Evolutionary conservation across 495 filamentous ascomycete species (phyloP), one percentile per base, ranked within the genome.

Genomic region (Penicillium verhagenii): DNA sequence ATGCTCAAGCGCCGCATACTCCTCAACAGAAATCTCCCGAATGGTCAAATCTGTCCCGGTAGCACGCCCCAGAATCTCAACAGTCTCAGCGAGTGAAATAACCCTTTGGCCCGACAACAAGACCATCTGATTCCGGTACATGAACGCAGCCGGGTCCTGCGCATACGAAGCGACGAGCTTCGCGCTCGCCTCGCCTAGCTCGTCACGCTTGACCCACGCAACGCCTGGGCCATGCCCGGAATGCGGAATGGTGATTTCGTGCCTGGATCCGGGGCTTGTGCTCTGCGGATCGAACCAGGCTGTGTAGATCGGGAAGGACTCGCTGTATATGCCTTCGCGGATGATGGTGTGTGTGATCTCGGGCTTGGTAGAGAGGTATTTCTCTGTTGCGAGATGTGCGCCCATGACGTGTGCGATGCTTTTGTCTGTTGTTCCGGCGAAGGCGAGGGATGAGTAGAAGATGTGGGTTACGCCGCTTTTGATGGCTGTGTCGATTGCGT

Each of bases 221-320:
- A 82, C 64, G 0, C 79, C 80, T 0, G 73, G 70, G 0, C 72
- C 76, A 0, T 45, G 42, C 2, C 79, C 80, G 18, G 74, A 61
- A 52, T 82, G 79, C 29, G 79, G 79, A 49, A 84, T 78, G 1
- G 63, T 63, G 7, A 84, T 72, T 55, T 81, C 75, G 9, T 62
- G n/a, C n/a, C n/a, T n/a, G n/a, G n/a, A n/a, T n/a, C n/a, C n/a
- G n/a, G n/a, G n/a, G n/a, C n/a, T n/a, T n/a, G n/a, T n/a, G n/a
- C n/a, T 31, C 1, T 45, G 28, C 0, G 72, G 62, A 42, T 81
- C 72, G 56, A 83, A 84, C 67, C 85, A 86, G 0, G 81, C 79
- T 1, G 85, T 82, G 64, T 91, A 90, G 54, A 89, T 76, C 11
- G 85, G 85, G 73, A 81, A 88, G 5, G 80, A 84, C 68, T 88